Evolutionary conservation across 768 basidiomycete genomes (phyloP).

Genomic region (Tephrocybe sp.): DNA sequence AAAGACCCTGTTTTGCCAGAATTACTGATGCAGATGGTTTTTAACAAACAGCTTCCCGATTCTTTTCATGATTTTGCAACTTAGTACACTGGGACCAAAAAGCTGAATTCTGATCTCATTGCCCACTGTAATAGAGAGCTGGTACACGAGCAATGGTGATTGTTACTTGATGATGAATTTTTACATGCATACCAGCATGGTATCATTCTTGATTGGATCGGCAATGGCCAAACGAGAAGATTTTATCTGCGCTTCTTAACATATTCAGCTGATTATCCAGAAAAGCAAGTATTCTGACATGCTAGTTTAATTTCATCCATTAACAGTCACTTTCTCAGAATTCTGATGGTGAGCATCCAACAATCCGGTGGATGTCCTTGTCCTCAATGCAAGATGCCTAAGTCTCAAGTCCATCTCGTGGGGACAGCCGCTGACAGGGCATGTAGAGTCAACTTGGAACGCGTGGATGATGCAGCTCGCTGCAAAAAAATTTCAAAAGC

Average conservation of each 20-base stretch:
- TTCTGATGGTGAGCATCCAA: neutral
- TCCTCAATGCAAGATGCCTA: neutral
- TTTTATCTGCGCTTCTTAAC: constrained; percentile 28
- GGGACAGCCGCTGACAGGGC: neutral
- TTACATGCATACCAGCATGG: constrained; percentile 25
- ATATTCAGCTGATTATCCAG: constrained; percentile 33
- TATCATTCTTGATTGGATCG: constrained; percentile 29
- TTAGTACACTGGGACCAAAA: neutral
- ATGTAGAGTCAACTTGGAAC: neutral
- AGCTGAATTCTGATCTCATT: constrained; percentile 7
- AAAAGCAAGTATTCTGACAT: constrained; percentile 22
- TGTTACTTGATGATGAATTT: constrained; percentile 27
- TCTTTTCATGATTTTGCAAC: neutral
- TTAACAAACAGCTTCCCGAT: constrained; percentile 1
- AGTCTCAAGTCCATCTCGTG: neutral
- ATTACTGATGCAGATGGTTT: no score
- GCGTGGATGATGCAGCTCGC: neutral
- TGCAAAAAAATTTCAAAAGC: neutral
- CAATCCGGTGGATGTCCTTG: neutral
- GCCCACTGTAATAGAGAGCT: no score
- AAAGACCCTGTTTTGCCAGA: neutral
- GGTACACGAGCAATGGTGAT: constrained; percentile 23
- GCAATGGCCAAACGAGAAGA: constrained; percentile 17
- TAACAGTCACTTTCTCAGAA: neutral
- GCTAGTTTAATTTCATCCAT: no score